Conservation (phyloP, 805 yeast genomes). For the Grigorovia yakushimaensis region DNA sequence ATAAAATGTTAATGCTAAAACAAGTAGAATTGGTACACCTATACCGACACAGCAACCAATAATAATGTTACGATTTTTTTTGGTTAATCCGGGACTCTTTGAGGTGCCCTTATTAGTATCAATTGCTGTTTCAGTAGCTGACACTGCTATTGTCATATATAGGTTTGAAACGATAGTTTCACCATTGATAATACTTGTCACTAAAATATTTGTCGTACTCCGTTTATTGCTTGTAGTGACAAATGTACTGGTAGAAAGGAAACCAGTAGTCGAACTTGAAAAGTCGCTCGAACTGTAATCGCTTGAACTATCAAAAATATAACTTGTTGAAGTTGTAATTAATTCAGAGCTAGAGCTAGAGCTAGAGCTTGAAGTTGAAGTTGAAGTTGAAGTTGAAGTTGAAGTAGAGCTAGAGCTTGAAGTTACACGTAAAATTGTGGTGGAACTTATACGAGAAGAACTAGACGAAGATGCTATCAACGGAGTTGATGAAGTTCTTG, state of each 20-base stretch:
- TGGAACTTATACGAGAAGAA: neutral
- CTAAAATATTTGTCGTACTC: conserved; percentile 6
- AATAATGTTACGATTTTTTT: conserved; percentile 42
- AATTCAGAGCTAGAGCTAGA: conserved; percentile 1
- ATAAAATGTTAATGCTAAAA: conserved; percentile 17
- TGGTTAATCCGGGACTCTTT: conserved; percentile 34
- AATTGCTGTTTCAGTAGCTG: conserved; percentile 21
- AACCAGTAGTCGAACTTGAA: neutral
- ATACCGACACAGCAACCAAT: conserved; percentile 66
- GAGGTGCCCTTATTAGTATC: conserved; percentile 10
- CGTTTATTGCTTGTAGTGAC: neutral
- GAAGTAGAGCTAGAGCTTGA: conserved; percentile 8
- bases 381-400: conserved; percentile 12
- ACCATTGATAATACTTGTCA: conserved; percentile 27
- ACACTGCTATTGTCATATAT: conserved; percentile 25
- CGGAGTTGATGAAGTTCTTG: neutral
- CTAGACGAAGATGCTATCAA: neutral
- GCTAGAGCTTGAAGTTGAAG: conserved; percentile 2
- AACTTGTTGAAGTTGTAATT: conserved; percentile 3
- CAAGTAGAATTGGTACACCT: conserved; percentile 46
- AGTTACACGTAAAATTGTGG: neutral
- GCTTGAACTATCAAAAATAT: neutral
- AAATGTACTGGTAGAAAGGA: neutral
- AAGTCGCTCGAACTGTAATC: neutral
- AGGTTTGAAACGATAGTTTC: conserved; percentile 27